These are phyloP conservation scores for Coleophoma cylindrospora DNA, from an alignment of 2,329 filamentous ascomycete species.

Conservation along the genomic window DNA sequence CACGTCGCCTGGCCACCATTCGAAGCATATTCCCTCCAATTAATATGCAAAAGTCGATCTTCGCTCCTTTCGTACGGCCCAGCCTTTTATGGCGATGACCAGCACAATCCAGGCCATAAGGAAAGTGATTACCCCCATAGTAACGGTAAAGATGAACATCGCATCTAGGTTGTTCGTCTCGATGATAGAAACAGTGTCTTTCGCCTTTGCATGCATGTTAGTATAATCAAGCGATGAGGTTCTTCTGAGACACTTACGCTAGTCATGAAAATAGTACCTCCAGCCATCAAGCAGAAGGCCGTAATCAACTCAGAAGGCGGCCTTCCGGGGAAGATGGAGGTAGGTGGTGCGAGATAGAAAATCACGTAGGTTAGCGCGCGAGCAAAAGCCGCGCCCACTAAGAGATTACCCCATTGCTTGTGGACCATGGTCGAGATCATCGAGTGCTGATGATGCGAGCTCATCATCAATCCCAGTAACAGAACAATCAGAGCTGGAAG, in stretches of 20 bases:
- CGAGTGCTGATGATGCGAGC: slow-evolving; percentile 69
- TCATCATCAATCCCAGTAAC: slow-evolving; percentile 91
- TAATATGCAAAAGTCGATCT: background rate
- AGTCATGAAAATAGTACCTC: slow-evolving; percentile 88
- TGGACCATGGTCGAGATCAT: slow-evolving; percentile 91
- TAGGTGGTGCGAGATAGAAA: slow-evolving; percentile 75
- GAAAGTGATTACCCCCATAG: slow-evolving; percentile 76
- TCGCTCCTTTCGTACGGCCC: slow-evolving; percentile 54
- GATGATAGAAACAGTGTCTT: slow-evolving; percentile 73
- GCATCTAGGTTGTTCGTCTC: slow-evolving; percentile 73
- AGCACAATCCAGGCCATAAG: slow-evolving; percentile 82
- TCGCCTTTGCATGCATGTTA: slow-evolving; percentile 43
- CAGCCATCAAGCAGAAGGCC: slow-evolving; percentile 80
- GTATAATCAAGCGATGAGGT: background rate
- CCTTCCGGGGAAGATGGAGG: slow-evolving; percentile 72
- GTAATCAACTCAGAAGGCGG: slow-evolving; percentile 88
- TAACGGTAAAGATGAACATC: slow-evolving; percentile 91
- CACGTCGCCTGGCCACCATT: too few relatives aligned
- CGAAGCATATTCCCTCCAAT: background rate
- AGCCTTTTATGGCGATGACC: slow-evolving; percentile 79
- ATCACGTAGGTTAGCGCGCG: slow-evolving; percentile 76
- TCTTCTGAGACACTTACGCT: slow-evolving; percentile 54
- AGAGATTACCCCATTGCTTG: slow-evolving; percentile 84
- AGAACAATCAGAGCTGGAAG: slow-evolving; percentile 84
- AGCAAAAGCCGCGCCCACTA: slow-evolving; percentile 75